Conservation (phyloP, 2,329 filamentous ascomycete genomes). For the Penicillium occitanis region DNA sequence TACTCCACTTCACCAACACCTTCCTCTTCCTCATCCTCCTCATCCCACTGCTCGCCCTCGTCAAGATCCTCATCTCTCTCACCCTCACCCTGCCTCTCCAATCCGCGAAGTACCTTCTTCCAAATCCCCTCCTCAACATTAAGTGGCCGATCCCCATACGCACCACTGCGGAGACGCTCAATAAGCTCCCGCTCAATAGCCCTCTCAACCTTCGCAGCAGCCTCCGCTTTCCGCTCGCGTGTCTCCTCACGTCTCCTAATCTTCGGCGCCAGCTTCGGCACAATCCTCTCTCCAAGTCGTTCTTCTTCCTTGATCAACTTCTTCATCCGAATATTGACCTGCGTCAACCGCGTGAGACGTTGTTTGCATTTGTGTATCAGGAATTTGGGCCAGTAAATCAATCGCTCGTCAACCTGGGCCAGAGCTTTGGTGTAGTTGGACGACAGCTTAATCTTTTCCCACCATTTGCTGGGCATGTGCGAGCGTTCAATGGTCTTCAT, state of each 20-base stretch:
- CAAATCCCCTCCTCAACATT: conserved; percentile 95
- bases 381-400: conserved; percentile 95
- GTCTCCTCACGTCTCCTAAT: conserved; percentile 73
- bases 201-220: conserved; percentile 88
- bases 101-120: conserved; percentile 90
- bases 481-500: conserved; percentile 92
- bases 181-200: conserved; percentile 95
- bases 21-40: conserved; percentile 69
- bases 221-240: conserved; percentile 73
- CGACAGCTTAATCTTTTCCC: conserved; percentile 88
- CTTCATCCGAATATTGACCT: conserved; percentile 77
- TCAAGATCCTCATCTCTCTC: conserved; percentile 83
- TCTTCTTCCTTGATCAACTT: conserved; percentile 86
- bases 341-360: conserved; percentile 83
- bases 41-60: conserved; percentile 77
- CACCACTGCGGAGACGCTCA: conserved; percentile 83
- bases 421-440: conserved; percentile 89
- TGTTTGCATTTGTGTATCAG: conserved; percentile 95
- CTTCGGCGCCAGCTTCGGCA: conserved; percentile 89
- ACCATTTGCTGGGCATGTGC: conserved; percentile 85
- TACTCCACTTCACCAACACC: conserved; percentile 70
- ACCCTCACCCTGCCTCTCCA: conserved; percentile 85
- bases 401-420: conserved; percentile 77
- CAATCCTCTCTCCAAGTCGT: conserved; percentile 80
- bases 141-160: conserved; percentile 89